phyloP scores from a whole-genome alignment of 2,329 filamentous ascomycete species.

The Fusarium sp. region DNA sequence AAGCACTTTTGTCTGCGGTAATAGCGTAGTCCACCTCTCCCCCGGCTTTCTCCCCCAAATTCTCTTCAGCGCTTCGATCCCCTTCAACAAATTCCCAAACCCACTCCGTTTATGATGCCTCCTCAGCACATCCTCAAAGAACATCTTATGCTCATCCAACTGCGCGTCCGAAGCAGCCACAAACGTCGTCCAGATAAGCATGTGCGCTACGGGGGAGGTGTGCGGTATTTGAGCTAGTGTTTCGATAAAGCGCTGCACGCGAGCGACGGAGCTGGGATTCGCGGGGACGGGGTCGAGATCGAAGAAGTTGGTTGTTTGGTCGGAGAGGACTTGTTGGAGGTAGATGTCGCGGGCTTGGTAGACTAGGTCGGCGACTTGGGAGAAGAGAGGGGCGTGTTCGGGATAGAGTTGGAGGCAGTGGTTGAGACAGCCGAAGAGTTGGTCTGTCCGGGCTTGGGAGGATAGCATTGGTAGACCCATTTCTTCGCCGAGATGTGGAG shows the following conservation, averaged over 20 bases:
- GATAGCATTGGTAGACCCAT: conserved; percentile 42
- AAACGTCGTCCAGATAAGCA: conserved; percentile 46
- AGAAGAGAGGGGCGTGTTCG: conserved; percentile 79
- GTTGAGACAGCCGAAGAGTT: conserved; percentile 40
- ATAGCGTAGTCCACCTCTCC: conserved; percentile 43
- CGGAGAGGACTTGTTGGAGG: conserved; percentile 72
- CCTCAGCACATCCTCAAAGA: conserved; percentile 35
- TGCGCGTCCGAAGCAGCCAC: conserved; percentile 43
- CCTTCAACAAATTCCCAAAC: conserved; percentile 43
- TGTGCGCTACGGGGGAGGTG: conserved; percentile 37
- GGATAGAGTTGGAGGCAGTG: conserved; percentile 70
- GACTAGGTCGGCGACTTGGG: conserved; percentile 82
- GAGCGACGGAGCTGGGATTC: conserved; percentile 21
- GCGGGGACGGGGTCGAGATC: not conserved
- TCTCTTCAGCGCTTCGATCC: conserved; percentile 36
- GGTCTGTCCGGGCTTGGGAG: conserved; percentile 29
- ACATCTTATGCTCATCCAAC: conserved; percentile 42
- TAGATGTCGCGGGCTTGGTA: conserved; percentile 87
- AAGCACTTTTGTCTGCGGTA: conserved; percentile 41
- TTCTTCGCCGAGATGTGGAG: conserved; percentile 42
- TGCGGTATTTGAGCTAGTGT: conserved; percentile 36
- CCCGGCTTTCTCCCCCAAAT: conserved; percentile 40
- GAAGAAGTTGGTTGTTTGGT: conserved; percentile 28
- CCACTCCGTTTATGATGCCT: conserved; percentile 39
- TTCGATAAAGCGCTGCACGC: conserved; percentile 44